Evolutionary conservation across 2,329 filamentous ascomycete genomes (phyloP).

Genomic region (Trichophyton rubrum): DNA sequence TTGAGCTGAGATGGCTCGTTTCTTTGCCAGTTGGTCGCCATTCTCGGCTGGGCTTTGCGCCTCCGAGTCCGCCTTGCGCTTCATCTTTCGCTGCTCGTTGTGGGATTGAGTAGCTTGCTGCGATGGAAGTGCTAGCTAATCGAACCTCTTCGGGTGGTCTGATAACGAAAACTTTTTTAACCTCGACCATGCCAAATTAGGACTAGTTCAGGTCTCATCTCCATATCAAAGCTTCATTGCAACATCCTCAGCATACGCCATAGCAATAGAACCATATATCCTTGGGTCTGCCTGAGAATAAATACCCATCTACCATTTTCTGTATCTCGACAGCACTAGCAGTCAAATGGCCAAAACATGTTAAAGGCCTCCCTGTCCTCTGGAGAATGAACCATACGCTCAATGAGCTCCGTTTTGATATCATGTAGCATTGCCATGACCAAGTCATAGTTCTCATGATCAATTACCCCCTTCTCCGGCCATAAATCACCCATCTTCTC

Average conservation of each 20-base stretch:
- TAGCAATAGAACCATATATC: no score
- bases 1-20: constrained; percentile 28
- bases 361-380: constrained; percentile 5
- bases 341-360: constrained; percentile 9
- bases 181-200: background rate
- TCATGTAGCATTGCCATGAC: constrained; percentile 5
- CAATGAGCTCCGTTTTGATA: constrained; percentile 7
- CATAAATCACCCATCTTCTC: constrained; percentile 6
- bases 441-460: constrained; percentile 8
- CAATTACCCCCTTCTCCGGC: constrained; percentile 9
- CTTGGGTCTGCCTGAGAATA: no score
- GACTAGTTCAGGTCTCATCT: no score
- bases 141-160: background rate
- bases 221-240: no score
- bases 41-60: constrained; percentile 21
- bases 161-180: background rate
- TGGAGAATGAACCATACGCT: constrained; percentile 2
- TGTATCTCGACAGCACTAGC: background rate
- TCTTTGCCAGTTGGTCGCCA: constrained; percentile 27
- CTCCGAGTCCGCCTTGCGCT: constrained; percentile 31
- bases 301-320: no score
- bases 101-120: background rate
- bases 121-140: background rate
- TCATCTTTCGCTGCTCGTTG: constrained; percentile 20
- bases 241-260: no score